Percentiles rank a stretch among this genome's conserved stretches.
Evolutionary conservation across 257 asterid species (phyloP).

Genomic region (Ophiorrhiza pumila): DNA sequence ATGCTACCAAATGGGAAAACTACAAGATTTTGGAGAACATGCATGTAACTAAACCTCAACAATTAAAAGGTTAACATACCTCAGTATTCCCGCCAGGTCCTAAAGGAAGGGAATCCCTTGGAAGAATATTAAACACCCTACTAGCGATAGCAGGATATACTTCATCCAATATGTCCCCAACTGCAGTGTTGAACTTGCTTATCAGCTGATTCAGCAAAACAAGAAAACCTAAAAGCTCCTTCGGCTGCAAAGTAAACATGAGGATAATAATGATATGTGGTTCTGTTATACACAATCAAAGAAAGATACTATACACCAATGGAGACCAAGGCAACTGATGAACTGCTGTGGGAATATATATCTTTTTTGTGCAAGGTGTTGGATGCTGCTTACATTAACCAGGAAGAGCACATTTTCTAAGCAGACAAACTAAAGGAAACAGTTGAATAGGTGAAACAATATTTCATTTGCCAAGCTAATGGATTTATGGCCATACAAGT

Average conservation of each 20-base stretch:
- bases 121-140: slow-evolving; percentile 68
- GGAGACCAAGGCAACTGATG: background rate
- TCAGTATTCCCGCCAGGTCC: slow-evolving; percentile 86
- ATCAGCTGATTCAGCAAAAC: slow-evolving; percentile 88
- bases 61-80: slow-evolving; percentile 40
- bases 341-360: background rate
- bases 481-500: background rate
- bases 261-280: background rate
- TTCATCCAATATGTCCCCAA: slow-evolving; percentile 68
- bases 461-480: background rate
- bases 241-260: slow-evolving; percentile 58
- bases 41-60: background rate
- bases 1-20: background rate
- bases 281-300: background rate
- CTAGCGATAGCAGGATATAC: slow-evolving; percentile 78
- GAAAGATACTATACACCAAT: background rate
- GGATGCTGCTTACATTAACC: background rate
- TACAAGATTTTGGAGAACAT: background rate
- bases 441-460: background rate
- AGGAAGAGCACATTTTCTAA: background rate
- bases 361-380: background rate
- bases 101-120: slow-evolving; percentile 55
- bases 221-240: slow-evolving; percentile 79
- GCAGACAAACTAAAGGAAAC: background rate
- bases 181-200: slow-evolving; percentile 72